Evolutionary conservation across 2,329 filamentous ascomycete genomes (phyloP).

Genomic region (Fonsecaea erecta): DNA sequence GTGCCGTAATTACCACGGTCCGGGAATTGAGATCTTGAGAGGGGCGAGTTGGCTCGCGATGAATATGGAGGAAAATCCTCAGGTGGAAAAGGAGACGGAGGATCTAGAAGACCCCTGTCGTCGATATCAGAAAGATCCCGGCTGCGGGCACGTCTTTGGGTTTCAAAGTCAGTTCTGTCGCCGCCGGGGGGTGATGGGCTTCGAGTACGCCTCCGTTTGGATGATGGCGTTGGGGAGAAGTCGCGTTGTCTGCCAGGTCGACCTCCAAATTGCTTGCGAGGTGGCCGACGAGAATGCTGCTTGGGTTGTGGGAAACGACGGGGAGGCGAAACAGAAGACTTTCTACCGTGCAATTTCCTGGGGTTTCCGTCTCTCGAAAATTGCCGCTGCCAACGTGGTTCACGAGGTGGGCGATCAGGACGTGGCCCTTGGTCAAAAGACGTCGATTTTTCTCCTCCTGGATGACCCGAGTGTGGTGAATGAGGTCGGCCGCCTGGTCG

Average conservation of each 20-base stretch:
- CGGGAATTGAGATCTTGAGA: conserved; percentile 35
- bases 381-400: conserved; percentile 27
- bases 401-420: conserved; percentile 15
- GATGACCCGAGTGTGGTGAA: conserved; percentile 28
- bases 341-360: conserved; percentile 29
- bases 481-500: conserved; percentile 19
- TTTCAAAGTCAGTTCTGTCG: conserved; percentile 34
- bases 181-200: conserved; percentile 35
- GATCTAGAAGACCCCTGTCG: conserved; percentile 40
- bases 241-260: conserved; percentile 29
- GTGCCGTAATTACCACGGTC: conserved; percentile 39
- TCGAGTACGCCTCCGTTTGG: conserved; percentile 37
- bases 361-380: conserved; percentile 27
- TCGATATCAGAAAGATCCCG: conserved; percentile 45
- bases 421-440: conserved; percentile 23
- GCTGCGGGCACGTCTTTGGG: conserved; percentile 45
- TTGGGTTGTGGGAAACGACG: conserved; percentile 19
- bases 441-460: conserved; percentile 17
- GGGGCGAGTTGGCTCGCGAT: conserved; percentile 41
- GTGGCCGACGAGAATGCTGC: conserved; percentile 19
- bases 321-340: conserved; percentile 32
- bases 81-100: conserved; percentile 38
- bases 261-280: conserved; percentile 20
- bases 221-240: conserved; percentile 27
- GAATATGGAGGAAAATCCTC: conserved; percentile 43